Evolutionary conservation across 371 early-diverging fungal species (phyloP), one percentile per base, ranked within the genome.

Genomic region (Actinomortierella wolfii): DNA sequence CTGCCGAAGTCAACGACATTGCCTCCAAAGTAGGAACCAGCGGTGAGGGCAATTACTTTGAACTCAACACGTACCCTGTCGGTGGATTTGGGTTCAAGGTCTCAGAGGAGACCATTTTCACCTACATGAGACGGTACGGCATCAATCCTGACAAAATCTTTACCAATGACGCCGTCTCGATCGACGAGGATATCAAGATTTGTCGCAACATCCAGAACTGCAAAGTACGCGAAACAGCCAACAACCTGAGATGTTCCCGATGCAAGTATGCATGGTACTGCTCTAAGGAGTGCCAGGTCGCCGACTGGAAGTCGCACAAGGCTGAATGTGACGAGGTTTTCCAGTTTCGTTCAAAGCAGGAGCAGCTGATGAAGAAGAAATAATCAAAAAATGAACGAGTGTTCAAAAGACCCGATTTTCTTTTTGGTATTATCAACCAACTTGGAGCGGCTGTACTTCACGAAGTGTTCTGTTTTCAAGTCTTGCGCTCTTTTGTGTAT

Each of bases 41-140:
- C 29, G 54, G 61, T 3, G 58, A 23, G 13, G 70, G 70, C 14
- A 8, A 11, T 17, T 64, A 60, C 54, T 55, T 70, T 40, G n/a
- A 64, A 4, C 29, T 70, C 25, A 54, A 60, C 43, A 51, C 64
- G 0, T 69, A 69, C 18, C 21, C 15, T 0, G 0, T 39, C 3
- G 56, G 49, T 14, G 59, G 61, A 23, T 60, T 57, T 28, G 61
- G 70, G 14, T 14, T 45, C 56, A 53, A n/a, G 34, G 70, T 70
- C 25, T 57, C 70, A 0, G n/a, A 64, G 40, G 48, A 20, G 18
- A 70, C 70, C 18, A 70, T 70, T 0, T 64, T 70, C 24, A 39
- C 64, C 13, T 61, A 57, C 43, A 70, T 70, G 70, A 57, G 39
- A 20, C 61, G 70, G 20, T 68, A 68, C 26, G 60, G 59, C 18